Base-by-base conservation (phyloP, 1,284 basidiomycete genomes). In the Trichosporon asahii region DNA sequence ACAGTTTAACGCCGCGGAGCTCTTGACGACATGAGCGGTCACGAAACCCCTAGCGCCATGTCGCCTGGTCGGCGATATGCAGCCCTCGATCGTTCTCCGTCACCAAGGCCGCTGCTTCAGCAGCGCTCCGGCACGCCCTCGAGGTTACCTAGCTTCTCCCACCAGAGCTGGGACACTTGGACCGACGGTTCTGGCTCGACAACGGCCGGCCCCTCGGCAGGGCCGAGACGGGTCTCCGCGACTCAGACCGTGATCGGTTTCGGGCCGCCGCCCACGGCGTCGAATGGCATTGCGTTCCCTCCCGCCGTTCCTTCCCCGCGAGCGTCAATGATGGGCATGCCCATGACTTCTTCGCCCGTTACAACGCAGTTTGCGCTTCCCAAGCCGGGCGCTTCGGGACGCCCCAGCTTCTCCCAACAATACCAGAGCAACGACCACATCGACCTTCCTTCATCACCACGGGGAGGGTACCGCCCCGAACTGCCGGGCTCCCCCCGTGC, bases 401-500 rank as follows among this genome's bases (percentile, higher is more conserved):
- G 57, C 57, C 57, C 57, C 57, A 61, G 57, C 57, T 33, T 61
- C 57, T 61, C 57, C 27, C 57, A 61, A n/a, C 57, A 61, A n/a
- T 61, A 61, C 57, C 57, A 29, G 15, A 61, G 55, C 57, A 61
- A 27, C 57, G 57, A 61, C 27, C 29, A 61, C 18, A 2, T n/a
- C 27, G 57, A 29, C 57, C 57, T 31, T 9, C 27, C 57, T 31
- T 61, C 57, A 18, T 61, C 57, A 8, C 57, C 27, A 5, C 14
- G 27, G 15, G 27, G 3, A n/a, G 57, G 15, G 29, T 33, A 31
- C 55, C 55, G 55, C 27, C 55, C 55, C 23, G 55, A 60, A 31
- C 29, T 74, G 1, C 63, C 76, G 8, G 68, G 73, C 9, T 78
- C 77, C 12, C 78, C 78, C 15, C 73, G 75, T 11, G 74, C 67